Evolutionary conservation across 2,329 filamentous ascomycete genomes (phyloP).

Genomic region (Monosporascus sp.): DNA sequence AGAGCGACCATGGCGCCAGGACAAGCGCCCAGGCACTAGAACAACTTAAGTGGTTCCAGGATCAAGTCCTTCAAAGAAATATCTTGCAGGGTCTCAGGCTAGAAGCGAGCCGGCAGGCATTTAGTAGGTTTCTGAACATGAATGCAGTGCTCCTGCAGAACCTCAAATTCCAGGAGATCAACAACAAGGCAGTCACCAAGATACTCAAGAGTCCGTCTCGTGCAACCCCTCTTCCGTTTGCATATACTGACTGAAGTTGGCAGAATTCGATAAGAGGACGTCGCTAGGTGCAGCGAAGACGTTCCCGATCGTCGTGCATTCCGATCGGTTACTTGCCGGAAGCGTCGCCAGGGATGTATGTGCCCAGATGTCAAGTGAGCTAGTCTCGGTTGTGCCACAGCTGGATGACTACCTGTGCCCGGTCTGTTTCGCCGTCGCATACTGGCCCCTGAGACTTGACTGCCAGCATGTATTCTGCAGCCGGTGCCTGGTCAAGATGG

Average conservation of each 20-base stretch:
- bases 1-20: slow-evolving; percentile 63
- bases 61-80: slow-evolving; percentile 55
- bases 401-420: slow-evolving; percentile 81
- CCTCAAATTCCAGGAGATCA: slow-evolving; percentile 79
- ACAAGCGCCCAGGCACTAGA: slow-evolving; percentile 59
- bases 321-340: slow-evolving; percentile 56
- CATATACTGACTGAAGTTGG: slow-evolving; percentile 2
- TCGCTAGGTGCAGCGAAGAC: slow-evolving; percentile 61
- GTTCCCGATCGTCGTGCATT: slow-evolving; percentile 54
- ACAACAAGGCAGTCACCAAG: slow-evolving; percentile 70
- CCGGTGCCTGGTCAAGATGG: slow-evolving; percentile 74
- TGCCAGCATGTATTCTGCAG: slow-evolving; percentile 82
- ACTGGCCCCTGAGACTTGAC: slow-evolving; percentile 69
- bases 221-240: background rate
- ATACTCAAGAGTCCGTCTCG: slow-evolving; percentile 69
- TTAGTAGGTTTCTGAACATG: slow-evolving; percentile 64
- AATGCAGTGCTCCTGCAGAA: slow-evolving; percentile 74
- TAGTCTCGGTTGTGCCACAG: slow-evolving; percentile 71
- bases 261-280: slow-evolving; percentile 83
- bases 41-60: slow-evolving; percentile 67
- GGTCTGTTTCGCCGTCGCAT: slow-evolving; percentile 73
- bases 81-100: slow-evolving; percentile 60
- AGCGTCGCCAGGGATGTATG: slow-evolving; percentile 71
- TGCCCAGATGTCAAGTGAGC: slow-evolving; percentile 64
- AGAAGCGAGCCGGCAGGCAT: slow-evolving; percentile 56